These are phyloP conservation scores for Theileria annulata DNA, from an alignment of 169 alveolate species.

Conservation along the genomic window DNA sequence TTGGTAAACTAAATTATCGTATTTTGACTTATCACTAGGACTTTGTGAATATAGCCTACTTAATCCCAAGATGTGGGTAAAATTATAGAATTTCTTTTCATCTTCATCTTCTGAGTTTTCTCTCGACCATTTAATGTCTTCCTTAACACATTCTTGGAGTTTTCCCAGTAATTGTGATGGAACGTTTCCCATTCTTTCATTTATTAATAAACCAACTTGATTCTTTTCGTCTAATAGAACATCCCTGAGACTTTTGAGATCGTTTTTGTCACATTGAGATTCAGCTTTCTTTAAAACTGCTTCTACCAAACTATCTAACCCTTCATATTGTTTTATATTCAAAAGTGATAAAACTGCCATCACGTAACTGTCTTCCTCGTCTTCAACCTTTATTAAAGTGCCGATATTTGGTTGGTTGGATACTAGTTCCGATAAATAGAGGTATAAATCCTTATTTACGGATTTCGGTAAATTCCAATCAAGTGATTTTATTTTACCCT, in stretches of 20 bases:
- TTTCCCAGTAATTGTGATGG: slow-evolving; percentile 57
- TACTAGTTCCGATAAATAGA: slow-evolving; percentile 27
- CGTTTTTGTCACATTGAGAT: slow-evolving; percentile 31
- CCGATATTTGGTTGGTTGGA: slow-evolving; percentile 57
- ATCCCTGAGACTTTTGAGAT: slow-evolving; percentile 26
- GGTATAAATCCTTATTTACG: slow-evolving; percentile 22
- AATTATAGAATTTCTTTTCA: slow-evolving; percentile 45
- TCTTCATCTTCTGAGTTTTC: slow-evolving; percentile 52
- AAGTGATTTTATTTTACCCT: slow-evolving; percentile 42
- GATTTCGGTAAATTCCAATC: slow-evolving; percentile 49
- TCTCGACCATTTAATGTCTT: slow-evolving; percentile 58
- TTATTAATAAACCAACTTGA: slow-evolving; percentile 52
- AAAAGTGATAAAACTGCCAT: slow-evolving; percentile 56
- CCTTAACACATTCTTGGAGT: slow-evolving; percentile 38
- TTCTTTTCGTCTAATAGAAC: slow-evolving; percentile 25
- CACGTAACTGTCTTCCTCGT: slow-evolving; percentile 38
- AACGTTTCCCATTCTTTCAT: slow-evolving; percentile 50
- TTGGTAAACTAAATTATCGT: slow-evolving; percentile 15
- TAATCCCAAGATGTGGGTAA: slow-evolving; percentile 50
- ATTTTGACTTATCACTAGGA: background rate
- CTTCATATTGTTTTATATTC: slow-evolving; percentile 33
- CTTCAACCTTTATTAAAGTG: slow-evolving; percentile 44
- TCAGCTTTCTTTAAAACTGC: slow-evolving; percentile 29
- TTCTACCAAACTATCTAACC: slow-evolving; percentile 23
- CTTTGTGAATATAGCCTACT: slow-evolving; percentile 38